Evolutionary conservation across 441 rosid genomes (phyloP).

Genomic region (Metrosideros polymorpha): DNA sequence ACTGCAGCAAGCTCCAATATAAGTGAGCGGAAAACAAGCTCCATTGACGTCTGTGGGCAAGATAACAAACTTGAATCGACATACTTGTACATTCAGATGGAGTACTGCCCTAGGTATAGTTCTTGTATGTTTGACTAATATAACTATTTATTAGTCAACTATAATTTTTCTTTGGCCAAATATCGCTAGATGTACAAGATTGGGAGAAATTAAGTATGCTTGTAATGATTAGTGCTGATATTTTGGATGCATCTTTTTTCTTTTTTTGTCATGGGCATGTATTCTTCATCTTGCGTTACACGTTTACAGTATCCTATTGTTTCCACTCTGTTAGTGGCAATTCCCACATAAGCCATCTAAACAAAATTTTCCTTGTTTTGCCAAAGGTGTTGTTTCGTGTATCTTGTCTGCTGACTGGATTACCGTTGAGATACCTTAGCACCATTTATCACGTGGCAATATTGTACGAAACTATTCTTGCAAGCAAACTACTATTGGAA

Average conservation of each 20-base stretch:
- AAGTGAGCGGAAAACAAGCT: conserved; percentile 45
- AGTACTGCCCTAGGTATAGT: conserved; percentile 87
- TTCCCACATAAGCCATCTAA: background rate
- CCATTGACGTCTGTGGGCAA: conserved; percentile 47
- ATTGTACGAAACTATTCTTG: background rate
- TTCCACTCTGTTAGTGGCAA: background rate
- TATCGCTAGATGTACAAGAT: background rate
- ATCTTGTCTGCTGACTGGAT: background rate
- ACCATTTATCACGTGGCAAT: background rate
- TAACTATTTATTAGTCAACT: background rate
- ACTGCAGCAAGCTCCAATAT: conserved; percentile 67
- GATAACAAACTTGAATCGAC: conserved; percentile 74
- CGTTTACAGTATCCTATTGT: background rate
- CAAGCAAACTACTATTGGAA: background rate
- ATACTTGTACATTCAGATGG: conserved; percentile 96
- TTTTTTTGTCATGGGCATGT: background rate
- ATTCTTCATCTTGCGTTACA: background rate
- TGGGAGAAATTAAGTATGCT: background rate
- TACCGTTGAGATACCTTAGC: background rate
- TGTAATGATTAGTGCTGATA: background rate
- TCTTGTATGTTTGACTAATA: background rate
- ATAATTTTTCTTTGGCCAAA: background rate
- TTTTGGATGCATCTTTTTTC: background rate
- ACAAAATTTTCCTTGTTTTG: background rate
- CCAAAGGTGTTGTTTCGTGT: background rate